Evolutionary conservation across 2,329 filamentous ascomycete species (phyloP), one percentile per base, ranked within the genome.

Genomic region (Coniochaeta ligniaria): DNA sequence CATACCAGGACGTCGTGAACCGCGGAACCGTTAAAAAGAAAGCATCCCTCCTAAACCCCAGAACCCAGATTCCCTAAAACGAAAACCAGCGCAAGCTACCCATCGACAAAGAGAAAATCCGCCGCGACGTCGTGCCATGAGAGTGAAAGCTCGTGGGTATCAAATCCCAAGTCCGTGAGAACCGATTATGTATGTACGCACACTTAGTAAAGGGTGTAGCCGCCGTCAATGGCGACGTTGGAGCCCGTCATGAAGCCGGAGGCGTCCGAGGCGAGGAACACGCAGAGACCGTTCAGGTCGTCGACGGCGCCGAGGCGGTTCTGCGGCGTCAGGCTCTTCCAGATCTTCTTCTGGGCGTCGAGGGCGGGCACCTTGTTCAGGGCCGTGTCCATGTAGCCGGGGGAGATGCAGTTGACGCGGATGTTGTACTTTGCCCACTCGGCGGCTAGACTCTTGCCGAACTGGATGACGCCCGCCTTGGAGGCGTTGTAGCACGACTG

Each of bases 331-430:
- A 90, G 72, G 41, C 83, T 83, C 68, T 84, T 85, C 90, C 90
- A 92, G 74, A 91, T 90, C 76, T 87, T 88, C 85, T 92, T 92
- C 80, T 92, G 88, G 56, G 87, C 88, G 65, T 92, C 89, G 22
- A 92, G 85, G 43, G 87, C 87, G 24, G 89, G 88, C 8, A 91
- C 88, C 62, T 87, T 86, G 83, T 92, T 93, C 64, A 92, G 80
- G 6, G 87, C 88, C 6, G 90, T 95, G 78, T 93, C 89, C 87
- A 94, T 93, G 79, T 94, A 94, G 33, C 90, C 90, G 22, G 91
- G 90, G 7, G 87, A 91, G 75, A 94, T 92, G 74, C 85, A 88
- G 82, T 95, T 95, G 69, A 93, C 90, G 41, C 90, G 87, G 71
- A 94, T 92, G 67, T 83, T 81, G 75, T 91, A 83, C 76, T 90